Percentiles rank a stretch among this genome's conserved stretches.
Evolutionary conservation across 2,329 filamentous ascomycete species (phyloP).

Genomic region (Tolypocladium pustulatum): DNA sequence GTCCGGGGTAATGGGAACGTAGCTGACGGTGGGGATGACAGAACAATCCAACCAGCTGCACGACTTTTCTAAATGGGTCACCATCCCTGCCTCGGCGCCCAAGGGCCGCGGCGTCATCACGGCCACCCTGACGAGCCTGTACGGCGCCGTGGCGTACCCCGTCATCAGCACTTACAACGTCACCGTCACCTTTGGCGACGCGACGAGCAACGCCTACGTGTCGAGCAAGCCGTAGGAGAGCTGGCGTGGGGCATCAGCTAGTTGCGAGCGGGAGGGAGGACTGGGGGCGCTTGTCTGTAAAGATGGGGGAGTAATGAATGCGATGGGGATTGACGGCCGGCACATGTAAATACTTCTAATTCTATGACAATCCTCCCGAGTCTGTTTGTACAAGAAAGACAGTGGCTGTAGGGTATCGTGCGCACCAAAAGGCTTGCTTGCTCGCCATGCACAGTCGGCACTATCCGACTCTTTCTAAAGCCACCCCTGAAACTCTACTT

Average conservation of each 20-base stretch:
- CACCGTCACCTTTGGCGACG: conserved; percentile 13
- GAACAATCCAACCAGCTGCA: conserved; percentile 14
- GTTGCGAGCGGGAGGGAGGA: not conserved
- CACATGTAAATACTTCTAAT: not conserved
- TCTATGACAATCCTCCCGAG: not conserved
- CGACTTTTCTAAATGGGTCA: conserved; percentile 15
- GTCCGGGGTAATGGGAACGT: not conserved
- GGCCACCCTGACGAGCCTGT: conserved; percentile 16
- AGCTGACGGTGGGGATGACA: not conserved
- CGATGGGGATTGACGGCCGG: too few species aligned
- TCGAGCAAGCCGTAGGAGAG: conserved; percentile 1
- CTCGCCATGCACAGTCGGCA: not conserved
- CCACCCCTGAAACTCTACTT: conserved; percentile 5
- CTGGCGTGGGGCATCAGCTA: too few species aligned
- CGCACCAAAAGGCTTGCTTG: not conserved
- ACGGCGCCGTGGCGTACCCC: conserved; percentile 11
- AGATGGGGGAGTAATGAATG: too few species aligned
- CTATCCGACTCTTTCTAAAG: not conserved
- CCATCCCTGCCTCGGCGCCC: conserved; percentile 10
- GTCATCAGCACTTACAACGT: conserved; percentile 14
- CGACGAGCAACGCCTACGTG: conserved; percentile 12
- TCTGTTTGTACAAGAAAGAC: not conserved
- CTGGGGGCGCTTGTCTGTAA: not conserved
- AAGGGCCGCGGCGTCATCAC: conserved; percentile 13
- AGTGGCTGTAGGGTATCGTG: not conserved